Base-by-base conservation (phyloP, 2,329 filamentous ascomycete species). In the Apiospora kogelbergensis region DNA sequence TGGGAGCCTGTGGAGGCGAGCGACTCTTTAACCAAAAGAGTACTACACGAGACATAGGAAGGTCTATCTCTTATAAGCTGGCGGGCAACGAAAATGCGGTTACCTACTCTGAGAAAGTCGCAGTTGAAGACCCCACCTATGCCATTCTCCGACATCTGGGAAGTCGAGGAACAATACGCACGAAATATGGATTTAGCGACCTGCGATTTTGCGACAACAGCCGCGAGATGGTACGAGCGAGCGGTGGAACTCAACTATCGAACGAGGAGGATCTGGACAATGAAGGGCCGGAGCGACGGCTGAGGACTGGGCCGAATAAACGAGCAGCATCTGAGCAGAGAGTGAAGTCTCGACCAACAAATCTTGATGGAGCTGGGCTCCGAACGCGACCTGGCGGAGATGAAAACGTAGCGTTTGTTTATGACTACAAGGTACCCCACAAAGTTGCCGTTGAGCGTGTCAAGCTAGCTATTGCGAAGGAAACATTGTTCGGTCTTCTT, bases 11-110 rank as follows among this genome's bases (percentile, higher is more conserved):
- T 33, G 48, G 66, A 30, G 40, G 68, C 15, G 68, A 63, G 53
- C 71, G 66, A 45, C 71, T 73, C 67, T 71, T 73, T 57, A 17
- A 64, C 66, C 70, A 67, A 46, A 30, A 63, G 40, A 70, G 20
- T 33, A 69, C 67, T 37, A 69, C 60, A 22, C 37, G 30, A 37
- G 26, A 65, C n/a, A 30, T n/a, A n/a, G 42, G 60, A 48, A 46
- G 40, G 53, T 40, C 41, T 7, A 53, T 57, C 65, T 67, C 26
- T 24, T n/a, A 41, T 6, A 63, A 26, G 6, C 65, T 37, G 42
- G 68, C 65, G 30, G 65, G 53, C 57, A 67, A 67, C 53, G 68
- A 67, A 30, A 64, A 53, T 10, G 65, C 46, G 2, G 37, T 69
- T 40, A 42, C 67, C 10, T 7, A 44, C 26, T 65, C 65, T 22